Percentiles rank a stretch among this genome's conserved stretches.
Evolutionary conservation across 2,329 filamentous ascomycete genomes (phyloP).

Genomic region (Ascochyta koolunga): DNA sequence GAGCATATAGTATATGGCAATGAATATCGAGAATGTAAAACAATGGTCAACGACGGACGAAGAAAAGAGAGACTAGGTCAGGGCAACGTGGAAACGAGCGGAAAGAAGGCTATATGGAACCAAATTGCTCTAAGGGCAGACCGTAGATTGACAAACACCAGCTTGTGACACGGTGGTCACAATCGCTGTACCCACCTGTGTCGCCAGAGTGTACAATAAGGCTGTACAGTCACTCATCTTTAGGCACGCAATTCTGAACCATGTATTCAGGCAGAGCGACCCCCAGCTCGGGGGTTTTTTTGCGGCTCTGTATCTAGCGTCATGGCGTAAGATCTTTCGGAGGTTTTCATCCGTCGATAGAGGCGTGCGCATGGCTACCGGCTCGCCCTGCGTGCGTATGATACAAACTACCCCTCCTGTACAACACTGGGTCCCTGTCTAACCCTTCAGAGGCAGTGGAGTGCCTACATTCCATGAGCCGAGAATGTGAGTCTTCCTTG

Average conservation of each 20-base stretch:
- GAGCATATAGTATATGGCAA: conserved; percentile 3
- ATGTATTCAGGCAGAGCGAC: neutral
- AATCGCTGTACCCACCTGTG: neutral
- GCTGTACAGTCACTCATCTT: neutral
- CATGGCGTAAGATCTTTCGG: conserved; percentile 3
- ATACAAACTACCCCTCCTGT: conserved; percentile 14
- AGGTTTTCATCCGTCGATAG: conserved; percentile 3
- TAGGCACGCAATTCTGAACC: neutral
- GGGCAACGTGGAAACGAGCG: neutral
- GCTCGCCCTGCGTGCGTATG: conserved; percentile 12
- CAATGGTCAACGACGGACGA: neutral
- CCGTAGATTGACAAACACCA: neutral
- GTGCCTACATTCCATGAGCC: conserved; percentile 11
- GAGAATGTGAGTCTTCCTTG: conserved; percentile 4
- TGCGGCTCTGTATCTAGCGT: conserved; percentile 1
- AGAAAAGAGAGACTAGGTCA: neutral
- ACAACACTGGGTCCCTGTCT: conserved; percentile 17
- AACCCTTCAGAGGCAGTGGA: conserved; percentile 5
- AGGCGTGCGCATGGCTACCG: conserved; percentile 7
- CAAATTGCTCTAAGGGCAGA: neutral
- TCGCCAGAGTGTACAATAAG: neutral
- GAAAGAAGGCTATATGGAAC: neutral
- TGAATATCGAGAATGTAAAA: conserved; percentile 3
- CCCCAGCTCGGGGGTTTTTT: neutral
- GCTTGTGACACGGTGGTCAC: conserved; percentile 6